Conservation (phyloP, 306 rosid species). For the Corylus heterophylla region DNA sequence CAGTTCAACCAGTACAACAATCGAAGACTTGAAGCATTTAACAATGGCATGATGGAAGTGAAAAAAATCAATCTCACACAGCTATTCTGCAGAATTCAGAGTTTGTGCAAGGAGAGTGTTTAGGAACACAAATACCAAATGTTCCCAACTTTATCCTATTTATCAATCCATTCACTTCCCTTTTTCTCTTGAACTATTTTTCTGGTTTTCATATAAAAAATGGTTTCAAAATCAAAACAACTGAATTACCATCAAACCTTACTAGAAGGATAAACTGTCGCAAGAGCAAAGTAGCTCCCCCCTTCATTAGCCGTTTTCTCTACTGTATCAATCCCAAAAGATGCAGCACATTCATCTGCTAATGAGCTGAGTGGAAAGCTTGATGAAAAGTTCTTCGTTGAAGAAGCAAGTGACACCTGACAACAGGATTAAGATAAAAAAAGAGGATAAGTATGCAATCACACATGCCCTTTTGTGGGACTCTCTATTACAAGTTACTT, state of each 20-base stretch:
- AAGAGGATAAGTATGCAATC: neutral
- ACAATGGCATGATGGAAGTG: neutral
- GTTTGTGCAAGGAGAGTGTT: neutral
- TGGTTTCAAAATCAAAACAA: neutral
- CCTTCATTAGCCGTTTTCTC: slow-evolving; percentile 29
- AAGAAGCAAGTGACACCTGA: slow-evolving; percentile 62
- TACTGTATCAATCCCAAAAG: slow-evolving; percentile 39
- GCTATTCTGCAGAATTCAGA: neutral
- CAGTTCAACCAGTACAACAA: neutral
- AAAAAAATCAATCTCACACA: neutral
- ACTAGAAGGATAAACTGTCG: slow-evolving; percentile 60
- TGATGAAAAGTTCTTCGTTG: slow-evolving; percentile 25
- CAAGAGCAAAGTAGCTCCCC: slow-evolving; percentile 76
- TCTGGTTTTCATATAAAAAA: neutral
- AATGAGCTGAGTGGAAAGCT: slow-evolving; percentile 71
- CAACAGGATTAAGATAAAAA: slow-evolving; percentile 17
- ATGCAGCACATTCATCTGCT: slow-evolving; percentile 50
- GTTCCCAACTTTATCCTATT: neutral
- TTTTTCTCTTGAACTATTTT: neutral
- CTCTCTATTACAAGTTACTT: neutral
- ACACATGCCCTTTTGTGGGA: neutral
- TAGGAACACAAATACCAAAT: neutral
- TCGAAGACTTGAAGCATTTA: neutral
- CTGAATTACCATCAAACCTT: slow-evolving; percentile 54
- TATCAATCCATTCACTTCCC: neutral